Base-by-base conservation (phyloP, 1,139 yeast species). In the Protomyces gravidus region DNA sequence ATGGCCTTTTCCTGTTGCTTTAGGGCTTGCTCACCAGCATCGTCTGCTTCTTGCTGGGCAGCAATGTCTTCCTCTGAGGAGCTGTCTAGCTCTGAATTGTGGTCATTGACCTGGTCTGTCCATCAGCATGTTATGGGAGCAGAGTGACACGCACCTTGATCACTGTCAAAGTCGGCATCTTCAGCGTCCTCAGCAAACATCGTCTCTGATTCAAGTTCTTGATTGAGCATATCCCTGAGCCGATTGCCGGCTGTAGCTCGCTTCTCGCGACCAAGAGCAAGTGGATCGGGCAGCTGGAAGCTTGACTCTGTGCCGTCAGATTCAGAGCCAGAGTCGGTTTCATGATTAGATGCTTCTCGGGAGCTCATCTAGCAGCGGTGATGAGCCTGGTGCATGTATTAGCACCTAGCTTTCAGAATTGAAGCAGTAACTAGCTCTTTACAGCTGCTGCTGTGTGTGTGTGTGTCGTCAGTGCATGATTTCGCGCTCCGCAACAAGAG, bases 201-300 rank as follows among this genome's bases (percentile, higher is more conserved):
- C 61, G 86, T 75, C 61, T 75, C 73, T 26, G 75, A 62, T 45
- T 79, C 75, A 62, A 75, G 74, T 68, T 89, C 96, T 45, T 86
- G 79, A 63, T 83, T 85, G 25, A 92, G 75, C 66, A 92, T 77
- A 63, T 84, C 84, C 68, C 82, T 81, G 68, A 92, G 76, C 61
- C 94, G 77, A 57, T 89, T 85, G 9, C 99, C 99, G 1, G 98
- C 98, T 73, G 92, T 92, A 53, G 89, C 73, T 58, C 99, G 82
- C 65, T 89, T 78, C 61, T 83, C 66, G 19, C 69, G 65, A 23
- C 68, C 68, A 26, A 63, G 30, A 2, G 59, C 65, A 23, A 67
- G 56, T 9, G 63, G 56, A 27, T 50, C 59, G 11, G 53, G 62
- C 25, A 65, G 52, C 51, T 65, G 66, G 15, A 65, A 62, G 15